phyloP scores from a whole-genome alignment of 2,329 filamentous ascomycete genomes.

The Pseudogymnoascus sp. region DNA sequence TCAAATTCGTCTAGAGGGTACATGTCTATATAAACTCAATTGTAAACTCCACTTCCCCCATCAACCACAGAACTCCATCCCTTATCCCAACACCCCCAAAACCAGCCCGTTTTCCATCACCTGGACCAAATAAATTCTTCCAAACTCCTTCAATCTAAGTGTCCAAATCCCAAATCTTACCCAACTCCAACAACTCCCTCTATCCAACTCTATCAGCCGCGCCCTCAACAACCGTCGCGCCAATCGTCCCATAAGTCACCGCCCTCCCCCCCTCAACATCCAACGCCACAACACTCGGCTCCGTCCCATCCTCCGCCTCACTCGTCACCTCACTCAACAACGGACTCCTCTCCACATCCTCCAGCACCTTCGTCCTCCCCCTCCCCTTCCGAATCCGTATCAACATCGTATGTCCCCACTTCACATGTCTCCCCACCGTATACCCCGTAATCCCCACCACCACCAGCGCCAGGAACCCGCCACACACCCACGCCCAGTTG shows the following conservation, averaged over 20 bases:
- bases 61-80: background rate
- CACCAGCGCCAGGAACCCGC: background rate
- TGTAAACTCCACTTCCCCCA: background rate
- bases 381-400: background rate
- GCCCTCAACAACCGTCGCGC: background rate
- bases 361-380: background rate
- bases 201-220: background rate
- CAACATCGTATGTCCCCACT: background rate
- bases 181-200: background rate
- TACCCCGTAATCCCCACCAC: background rate
- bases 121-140: background rate
- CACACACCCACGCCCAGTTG: conserved; percentile 7
- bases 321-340: background rate
- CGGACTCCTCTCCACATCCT: conserved; percentile 1
- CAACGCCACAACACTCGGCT: background rate
- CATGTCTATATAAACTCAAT: conserved; percentile 1
- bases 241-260: background rate
- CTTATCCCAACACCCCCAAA: background rate
- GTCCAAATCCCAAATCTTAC: background rate
- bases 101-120: background rate
- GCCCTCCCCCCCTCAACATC: background rate
- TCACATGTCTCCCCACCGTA: background rate
- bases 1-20: background rate
- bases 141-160: conserved; percentile 2
- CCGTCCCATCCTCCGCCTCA: background rate